Percentiles rank a stretch among this genome's conserved stretches.
Conservation (phyloP, 2,329 filamentous ascomycete species). For the Talaromyces albobiverticillius region DNA sequence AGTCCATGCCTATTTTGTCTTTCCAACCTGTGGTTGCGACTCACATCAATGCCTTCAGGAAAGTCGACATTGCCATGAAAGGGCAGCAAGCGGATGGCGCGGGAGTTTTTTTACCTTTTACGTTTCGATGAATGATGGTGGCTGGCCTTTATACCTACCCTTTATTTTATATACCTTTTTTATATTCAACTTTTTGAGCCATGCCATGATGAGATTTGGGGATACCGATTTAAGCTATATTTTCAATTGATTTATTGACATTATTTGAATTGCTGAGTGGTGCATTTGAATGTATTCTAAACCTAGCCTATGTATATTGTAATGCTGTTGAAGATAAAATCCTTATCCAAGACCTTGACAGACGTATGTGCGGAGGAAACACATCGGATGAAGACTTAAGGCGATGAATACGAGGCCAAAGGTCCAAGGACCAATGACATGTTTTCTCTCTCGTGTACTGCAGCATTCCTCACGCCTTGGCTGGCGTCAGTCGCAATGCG, state of each 20-base stretch:
- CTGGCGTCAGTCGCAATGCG: neutral
- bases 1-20: constrained; percentile 29
- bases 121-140: constrained; percentile 12
- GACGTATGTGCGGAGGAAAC: no score
- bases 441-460: no score
- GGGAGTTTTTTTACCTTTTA: constrained; percentile 10
- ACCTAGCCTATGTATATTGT: no score
- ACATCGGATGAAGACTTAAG: no score
- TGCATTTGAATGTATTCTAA: neutral
- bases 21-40: constrained; percentile 19
- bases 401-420: no score
- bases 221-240: neutral
- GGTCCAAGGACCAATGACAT: no score
- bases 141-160: constrained; percentile 11
- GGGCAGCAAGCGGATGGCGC: constrained; percentile 11
- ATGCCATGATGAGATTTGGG: constrained; percentile 11
- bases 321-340: no score
- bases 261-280: neutral
- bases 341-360: no score
- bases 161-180: neutral
- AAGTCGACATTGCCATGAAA: constrained; percentile 10
- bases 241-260: neutral
- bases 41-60: neutral
- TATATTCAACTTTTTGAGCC: constrained; percentile 7
- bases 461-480: no score